These are phyloP conservation scores for Endoconidiophora laricicola DNA, from an alignment of 2,329 filamentous ascomycete genomes.

Conservation along the genomic window DNA sequence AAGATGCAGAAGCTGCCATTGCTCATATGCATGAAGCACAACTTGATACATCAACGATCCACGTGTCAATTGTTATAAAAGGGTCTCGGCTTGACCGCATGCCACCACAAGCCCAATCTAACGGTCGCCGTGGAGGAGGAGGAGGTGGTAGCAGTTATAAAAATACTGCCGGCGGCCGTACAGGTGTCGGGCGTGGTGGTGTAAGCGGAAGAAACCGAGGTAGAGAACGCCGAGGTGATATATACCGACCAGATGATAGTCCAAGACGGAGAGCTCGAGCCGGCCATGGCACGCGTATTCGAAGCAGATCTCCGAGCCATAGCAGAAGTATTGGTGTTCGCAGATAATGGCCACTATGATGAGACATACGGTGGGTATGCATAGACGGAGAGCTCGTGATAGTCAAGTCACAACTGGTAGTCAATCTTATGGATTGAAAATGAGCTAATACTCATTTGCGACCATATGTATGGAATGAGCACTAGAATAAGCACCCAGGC, in stretches of 20 bases:
- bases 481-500: too few relatives aligned
- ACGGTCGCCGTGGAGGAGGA: conserved; percentile 16
- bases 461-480: too few relatives aligned
- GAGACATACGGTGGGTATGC: too few relatives aligned
- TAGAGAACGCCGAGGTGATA: background rate
- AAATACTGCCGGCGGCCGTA: background rate
- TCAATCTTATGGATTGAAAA: too few relatives aligned
- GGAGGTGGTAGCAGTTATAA: conserved; percentile 15
- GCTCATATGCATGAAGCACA: conserved; percentile 98
- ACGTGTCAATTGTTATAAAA: conserved; percentile 59
- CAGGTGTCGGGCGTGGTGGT: background rate
- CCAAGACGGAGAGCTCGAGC: conserved; percentile 15
- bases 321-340: too few relatives aligned
- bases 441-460: too few relatives aligned
- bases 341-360: too few relatives aligned
- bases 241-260: conserved; percentile 2
- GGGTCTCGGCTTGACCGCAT: conserved; percentile 21
- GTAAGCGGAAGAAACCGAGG: background rate
- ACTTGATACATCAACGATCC: conserved; percentile 65
- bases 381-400: too few relatives aligned
- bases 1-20: conserved; percentile 74
- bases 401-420: too few relatives aligned
- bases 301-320: too few relatives aligned
- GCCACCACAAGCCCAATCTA: conserved; percentile 46
- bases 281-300: background rate